A percentile compares a stretch with the other conserved stretches of the same genome.
Conservation (phyloP, 2,329 filamentous ascomycete species). For the Hypoxylon sp. region DNA sequence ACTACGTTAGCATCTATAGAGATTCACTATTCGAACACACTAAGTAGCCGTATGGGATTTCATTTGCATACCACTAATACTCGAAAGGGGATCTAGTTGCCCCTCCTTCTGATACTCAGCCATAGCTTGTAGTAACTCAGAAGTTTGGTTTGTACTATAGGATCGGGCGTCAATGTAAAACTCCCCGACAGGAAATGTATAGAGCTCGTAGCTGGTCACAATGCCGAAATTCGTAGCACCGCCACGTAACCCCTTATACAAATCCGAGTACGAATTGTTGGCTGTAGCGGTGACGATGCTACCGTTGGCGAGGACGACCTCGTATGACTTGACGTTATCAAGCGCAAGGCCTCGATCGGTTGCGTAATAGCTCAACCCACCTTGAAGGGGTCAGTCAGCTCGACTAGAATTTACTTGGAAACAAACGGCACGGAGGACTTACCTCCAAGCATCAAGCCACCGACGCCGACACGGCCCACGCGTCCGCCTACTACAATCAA, state of each 20-base stretch:
- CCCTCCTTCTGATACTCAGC: conserved; percentile 39
- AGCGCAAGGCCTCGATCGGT: conserved; percentile 42
- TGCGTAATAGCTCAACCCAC: conserved; percentile 49
- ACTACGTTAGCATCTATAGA: conserved; percentile 20
- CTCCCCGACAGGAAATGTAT: conserved; percentile 35
- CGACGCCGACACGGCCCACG: conserved; percentile 48
- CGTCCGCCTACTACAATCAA: conserved; percentile 47
- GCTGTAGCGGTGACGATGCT: conserved; percentile 44
- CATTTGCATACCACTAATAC: conserved; percentile 31
- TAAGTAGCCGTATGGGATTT: neutral
- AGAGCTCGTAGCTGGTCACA: conserved; percentile 49
- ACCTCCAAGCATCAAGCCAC: conserved; percentile 49
- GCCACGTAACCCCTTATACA: conserved; percentile 48
- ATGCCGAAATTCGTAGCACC: conserved; percentile 49
- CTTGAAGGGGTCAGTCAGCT: conserved; percentile 27
- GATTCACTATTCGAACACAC: neutral
- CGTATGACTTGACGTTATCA: conserved; percentile 43
- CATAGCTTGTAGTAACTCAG: conserved; percentile 37
- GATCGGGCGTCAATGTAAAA: conserved; percentile 37
- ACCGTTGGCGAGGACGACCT: conserved; percentile 47
- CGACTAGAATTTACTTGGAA: conserved; percentile 18
- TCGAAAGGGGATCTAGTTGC: conserved; percentile 35
- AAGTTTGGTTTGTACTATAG: conserved; percentile 36
- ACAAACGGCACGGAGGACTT: conserved; percentile 31
- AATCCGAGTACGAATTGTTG: conserved; percentile 45